Base-by-base conservation (phyloP, 495 filamentous ascomycete species). In the Xylaria bambusicola region DNA sequence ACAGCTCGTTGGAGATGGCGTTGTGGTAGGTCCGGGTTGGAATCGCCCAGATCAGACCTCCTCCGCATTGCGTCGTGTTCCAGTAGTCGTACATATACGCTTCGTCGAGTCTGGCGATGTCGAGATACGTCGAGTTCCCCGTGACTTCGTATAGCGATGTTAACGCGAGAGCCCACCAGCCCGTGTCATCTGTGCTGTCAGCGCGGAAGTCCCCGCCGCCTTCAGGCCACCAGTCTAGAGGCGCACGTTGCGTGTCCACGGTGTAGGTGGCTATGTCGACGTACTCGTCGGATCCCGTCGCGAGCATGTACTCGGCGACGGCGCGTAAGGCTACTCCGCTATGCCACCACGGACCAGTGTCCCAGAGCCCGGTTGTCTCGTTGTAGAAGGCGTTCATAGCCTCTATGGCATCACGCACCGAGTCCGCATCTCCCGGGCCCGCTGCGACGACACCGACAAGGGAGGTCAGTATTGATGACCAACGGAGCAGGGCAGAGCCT, bases 1-100 rank as follows among this genome's bases (percentile, higher is more conserved):
- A 91, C 3, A 91, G 78, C 68, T 89, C 86, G 65, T 91, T 92
- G 29, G 83, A 81, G 48, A 91, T 89, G 4, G 88, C 84, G 60
- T 86, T 88, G 53, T 84, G 82, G 59, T 86, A 84, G 1, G 71
- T 75, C 47, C 76, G 61, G 0, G 61, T 62, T 31, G 78, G 80
- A 56, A 86, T 83, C 77, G 83, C 88, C 74, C 80, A 86, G 35
- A 88, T 77, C 3, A 77, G 63, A 0, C 76, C 76, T 5, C 88
- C 88, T 20, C 79, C 80, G 61, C 86, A 88, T 0, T 68, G 65
- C 0, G 76, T 75, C 0, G 81, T 77, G 33, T 77, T 80, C 82
- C 84, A 84, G 36, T 77, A 83, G 57, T 79, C 70, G 24, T 67
- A 79, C 73, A 88, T 78, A 56, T 82, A 81, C 4, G 74, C 70